Conservation (phyloP, 306 rosid genomes). For the Alnus rubra region DNA sequence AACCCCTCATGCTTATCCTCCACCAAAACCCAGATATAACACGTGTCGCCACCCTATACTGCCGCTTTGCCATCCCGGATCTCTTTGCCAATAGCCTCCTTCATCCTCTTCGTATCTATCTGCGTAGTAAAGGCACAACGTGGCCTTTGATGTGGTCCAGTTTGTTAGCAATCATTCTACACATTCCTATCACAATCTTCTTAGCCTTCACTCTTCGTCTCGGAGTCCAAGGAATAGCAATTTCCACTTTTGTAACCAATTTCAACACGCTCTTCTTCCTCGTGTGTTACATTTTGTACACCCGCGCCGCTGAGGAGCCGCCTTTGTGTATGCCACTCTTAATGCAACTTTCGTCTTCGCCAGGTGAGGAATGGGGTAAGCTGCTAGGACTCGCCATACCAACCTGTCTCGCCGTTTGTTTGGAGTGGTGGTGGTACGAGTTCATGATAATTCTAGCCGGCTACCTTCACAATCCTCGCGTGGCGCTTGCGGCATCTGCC, state of each 20-base stretch:
- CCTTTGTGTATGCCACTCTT: slow-evolving; percentile 14
- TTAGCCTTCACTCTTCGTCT: slow-evolving; percentile 69
- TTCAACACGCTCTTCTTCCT: slow-evolving; percentile 66
- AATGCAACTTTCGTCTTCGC: not conserved
- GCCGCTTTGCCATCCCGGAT: slow-evolving; percentile 74
- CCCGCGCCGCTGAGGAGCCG: slow-evolving; percentile 17
- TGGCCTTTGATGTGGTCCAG: slow-evolving; percentile 82
- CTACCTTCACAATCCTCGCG: slow-evolving; percentile 54
- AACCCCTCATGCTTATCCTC: slow-evolving; percentile 64
- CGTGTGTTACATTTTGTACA: slow-evolving; percentile 41
- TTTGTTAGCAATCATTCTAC: slow-evolving; percentile 50
- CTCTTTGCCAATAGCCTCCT: slow-evolving; percentile 68
- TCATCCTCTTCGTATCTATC: slow-evolving; percentile 68
- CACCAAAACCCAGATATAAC: slow-evolving; percentile 63
- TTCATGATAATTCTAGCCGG: slow-evolving; percentile 66
- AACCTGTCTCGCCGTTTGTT: slow-evolving; percentile 76
- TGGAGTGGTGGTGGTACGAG: slow-evolving; percentile 97
- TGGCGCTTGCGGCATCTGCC: slow-evolving; percentile 53
- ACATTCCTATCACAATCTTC: slow-evolving; percentile 56
- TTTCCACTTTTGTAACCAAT: slow-evolving; percentile 62
- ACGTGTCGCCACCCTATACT: slow-evolving; percentile 59
- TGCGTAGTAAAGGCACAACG: slow-evolving; percentile 64
- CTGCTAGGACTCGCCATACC: slow-evolving; percentile 54
- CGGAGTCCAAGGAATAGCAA: slow-evolving; percentile 69
- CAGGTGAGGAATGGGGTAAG: slow-evolving; percentile 56